phyloP scores from a whole-genome alignment of 2,329 filamentous ascomycete species.

The Diaporthe sp. region DNA sequence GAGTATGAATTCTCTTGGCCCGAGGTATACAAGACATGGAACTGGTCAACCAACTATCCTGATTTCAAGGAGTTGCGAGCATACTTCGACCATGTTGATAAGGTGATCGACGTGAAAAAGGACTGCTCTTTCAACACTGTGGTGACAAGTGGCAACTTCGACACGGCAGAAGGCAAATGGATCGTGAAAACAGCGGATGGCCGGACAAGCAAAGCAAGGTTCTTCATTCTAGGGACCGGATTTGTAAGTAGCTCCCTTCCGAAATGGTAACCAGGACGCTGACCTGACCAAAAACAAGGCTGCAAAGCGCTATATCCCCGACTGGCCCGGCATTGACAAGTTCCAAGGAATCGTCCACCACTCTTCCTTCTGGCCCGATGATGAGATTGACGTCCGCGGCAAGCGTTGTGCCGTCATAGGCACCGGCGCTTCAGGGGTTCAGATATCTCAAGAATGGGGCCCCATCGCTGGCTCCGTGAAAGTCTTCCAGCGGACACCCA shows the following conservation, averaged over 20 bases:
- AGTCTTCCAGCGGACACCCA: constrained; percentile 78
- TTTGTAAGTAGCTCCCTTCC: constrained; percentile 54
- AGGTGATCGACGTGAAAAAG: constrained; percentile 67
- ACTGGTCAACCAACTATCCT: constrained; percentile 67
- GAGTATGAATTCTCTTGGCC: constrained; percentile 68
- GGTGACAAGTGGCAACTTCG: constrained; percentile 65
- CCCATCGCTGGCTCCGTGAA: constrained; percentile 64
- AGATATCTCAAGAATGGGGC: constrained; percentile 73
- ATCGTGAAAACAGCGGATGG: constrained; percentile 60
- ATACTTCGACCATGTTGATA: constrained; percentile 73
- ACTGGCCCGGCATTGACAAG: constrained; percentile 70
- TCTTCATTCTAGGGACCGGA: constrained; percentile 66
- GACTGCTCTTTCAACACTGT: constrained; percentile 69
- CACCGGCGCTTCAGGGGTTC: constrained; percentile 74
- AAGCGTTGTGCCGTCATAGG: constrained; percentile 75
- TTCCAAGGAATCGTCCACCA: constrained; percentile 73
- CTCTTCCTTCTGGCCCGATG: constrained; percentile 72
- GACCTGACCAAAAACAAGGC: constrained; percentile 51
- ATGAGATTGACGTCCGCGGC: constrained; percentile 66
- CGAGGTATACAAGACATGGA: constrained; percentile 68
- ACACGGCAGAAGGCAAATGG: constrained; percentile 61
- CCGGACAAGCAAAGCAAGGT: constrained; percentile 62
- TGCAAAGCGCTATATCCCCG: constrained; percentile 72
- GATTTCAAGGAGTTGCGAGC: constrained; percentile 63
- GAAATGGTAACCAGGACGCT: neutral